Conservation (phyloP, 371 early-diverging fungal genomes). For the Conidiobolus incongruus region DNA sequence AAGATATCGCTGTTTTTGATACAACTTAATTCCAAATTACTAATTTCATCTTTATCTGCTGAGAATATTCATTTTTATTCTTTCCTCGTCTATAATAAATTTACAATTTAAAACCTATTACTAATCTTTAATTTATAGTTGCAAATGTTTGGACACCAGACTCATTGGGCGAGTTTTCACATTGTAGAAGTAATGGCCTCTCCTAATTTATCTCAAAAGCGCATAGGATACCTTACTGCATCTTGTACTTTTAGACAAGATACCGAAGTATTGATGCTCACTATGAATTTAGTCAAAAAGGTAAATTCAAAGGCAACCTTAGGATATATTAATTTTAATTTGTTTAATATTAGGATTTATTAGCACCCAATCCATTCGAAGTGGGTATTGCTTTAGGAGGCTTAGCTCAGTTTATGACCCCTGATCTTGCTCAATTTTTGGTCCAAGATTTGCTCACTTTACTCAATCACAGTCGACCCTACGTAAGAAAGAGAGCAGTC, state of each 20-base stretch:
- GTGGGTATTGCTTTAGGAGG: conserved; percentile 79
- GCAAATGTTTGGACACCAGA: conserved; percentile 92
- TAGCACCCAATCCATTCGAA: conserved; percentile 53
- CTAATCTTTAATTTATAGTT: conserved; percentile 22
- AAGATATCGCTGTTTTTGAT: not conserved
- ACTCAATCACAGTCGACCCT: conserved; percentile 74
- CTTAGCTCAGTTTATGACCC: conserved; percentile 73
- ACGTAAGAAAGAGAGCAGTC: conserved; percentile 78
- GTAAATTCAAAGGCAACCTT: conserved; percentile 14
- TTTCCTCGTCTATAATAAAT: not conserved
- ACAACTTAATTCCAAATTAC: not conserved
- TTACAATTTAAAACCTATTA: not conserved
- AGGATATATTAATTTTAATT: not conserved
- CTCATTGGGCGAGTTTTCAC: conserved; percentile 90
- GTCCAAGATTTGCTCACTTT: conserved; percentile 63
- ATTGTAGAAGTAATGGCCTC: conserved; percentile 94
- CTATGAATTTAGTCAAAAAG: conserved; percentile 87
- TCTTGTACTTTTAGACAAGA: conserved; percentile 73
- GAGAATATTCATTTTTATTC: not conserved
- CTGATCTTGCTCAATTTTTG: conserved; percentile 78
- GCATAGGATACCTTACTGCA: conserved; percentile 82
- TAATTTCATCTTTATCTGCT: not conserved
- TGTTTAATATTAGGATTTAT: conserved; percentile 40
- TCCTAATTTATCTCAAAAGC: conserved; percentile 58
- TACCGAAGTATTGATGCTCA: conserved; percentile 88